A percentile compares a stretch with the other conserved stretches of the same genome.
Evolutionary conservation across 345 rosid species (phyloP).

Genomic region (Gynandropsis gynandra): DNA sequence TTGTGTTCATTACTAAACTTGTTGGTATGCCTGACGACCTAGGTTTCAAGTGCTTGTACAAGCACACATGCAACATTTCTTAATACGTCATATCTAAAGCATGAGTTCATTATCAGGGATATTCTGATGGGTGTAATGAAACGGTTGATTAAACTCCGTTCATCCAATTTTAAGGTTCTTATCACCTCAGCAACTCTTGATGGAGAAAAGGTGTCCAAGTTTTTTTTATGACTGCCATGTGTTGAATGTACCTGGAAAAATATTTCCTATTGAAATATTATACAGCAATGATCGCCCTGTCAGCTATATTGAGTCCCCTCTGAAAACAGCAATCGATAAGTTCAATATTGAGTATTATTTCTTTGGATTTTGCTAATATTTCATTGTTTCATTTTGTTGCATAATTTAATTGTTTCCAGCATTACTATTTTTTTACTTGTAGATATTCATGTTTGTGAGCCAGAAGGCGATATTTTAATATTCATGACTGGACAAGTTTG

Average conservation of each 20-base stretch:
- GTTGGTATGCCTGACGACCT: not conserved
- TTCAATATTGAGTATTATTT: slow-evolving; percentile 3
- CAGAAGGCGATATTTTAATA: slow-evolving; percentile 79
- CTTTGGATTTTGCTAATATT: not conserved
- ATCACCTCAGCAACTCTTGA: too few species aligned
- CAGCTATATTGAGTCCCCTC: too few species aligned
- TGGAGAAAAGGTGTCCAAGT: too few species aligned
- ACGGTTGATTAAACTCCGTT: slow-evolving; percentile 57
- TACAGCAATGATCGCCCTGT: slow-evolving; percentile 75
- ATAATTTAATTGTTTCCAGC: too few species aligned
- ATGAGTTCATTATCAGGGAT: too few species aligned
- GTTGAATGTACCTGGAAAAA: slow-evolving; percentile 80
- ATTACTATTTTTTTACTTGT: slow-evolving; percentile 20
- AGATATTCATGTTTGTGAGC: too few species aligned
- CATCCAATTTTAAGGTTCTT: slow-evolving; percentile 70
- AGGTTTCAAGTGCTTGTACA: not conserved
- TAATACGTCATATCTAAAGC: too few species aligned
- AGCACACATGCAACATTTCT: not conserved
- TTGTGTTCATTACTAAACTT: not conserved
- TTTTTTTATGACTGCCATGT: slow-evolving; percentile 85
- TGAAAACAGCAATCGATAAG: slow-evolving; percentile 81
- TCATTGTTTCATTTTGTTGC: not conserved
- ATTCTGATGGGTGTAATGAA: slow-evolving; percentile 84
- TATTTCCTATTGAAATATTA: slow-evolving; percentile 80
- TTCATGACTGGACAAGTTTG: slow-evolving; percentile 95